Evolutionary conservation across 2,329 filamentous ascomycete species (phyloP).

Genomic region (Aspergillus puulaauensis): DNA sequence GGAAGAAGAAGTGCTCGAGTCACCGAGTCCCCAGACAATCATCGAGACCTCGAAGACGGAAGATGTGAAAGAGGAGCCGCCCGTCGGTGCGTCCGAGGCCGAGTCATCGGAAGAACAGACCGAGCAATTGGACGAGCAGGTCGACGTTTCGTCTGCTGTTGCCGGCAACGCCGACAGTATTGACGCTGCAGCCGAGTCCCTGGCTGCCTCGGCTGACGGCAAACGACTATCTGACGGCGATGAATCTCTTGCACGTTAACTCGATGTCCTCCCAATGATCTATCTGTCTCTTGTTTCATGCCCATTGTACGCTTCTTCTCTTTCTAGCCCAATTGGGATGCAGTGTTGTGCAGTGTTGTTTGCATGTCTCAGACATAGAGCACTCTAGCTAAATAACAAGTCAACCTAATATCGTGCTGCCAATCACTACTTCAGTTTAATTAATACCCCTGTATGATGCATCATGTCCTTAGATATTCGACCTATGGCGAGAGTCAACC

Average conservation of each 20-base stretch:
- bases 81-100: background rate
- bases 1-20: background rate
- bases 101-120: background rate
- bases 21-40: background rate
- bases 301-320: background rate
- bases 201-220: conserved; percentile 25
- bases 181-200: conserved; percentile 24
- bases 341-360: background rate
- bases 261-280: background rate
- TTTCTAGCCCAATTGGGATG: background rate
- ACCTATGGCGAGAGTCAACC: background rate
- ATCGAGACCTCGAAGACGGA: background rate
- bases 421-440: background rate
- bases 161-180: conserved; percentile 12
- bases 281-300: background rate
- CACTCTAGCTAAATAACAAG: background rate
- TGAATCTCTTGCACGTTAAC: background rate
- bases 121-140: background rate
- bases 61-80: background rate
- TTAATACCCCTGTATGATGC: background rate
- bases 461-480: background rate
- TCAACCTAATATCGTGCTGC: background rate
- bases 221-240: conserved; percentile 27
- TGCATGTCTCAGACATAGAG: background rate
- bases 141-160: conserved; percentile 11